Conservation (phyloP, 768 basidiomycete genomes). For the Hydnomerulius pinastri region DNA sequence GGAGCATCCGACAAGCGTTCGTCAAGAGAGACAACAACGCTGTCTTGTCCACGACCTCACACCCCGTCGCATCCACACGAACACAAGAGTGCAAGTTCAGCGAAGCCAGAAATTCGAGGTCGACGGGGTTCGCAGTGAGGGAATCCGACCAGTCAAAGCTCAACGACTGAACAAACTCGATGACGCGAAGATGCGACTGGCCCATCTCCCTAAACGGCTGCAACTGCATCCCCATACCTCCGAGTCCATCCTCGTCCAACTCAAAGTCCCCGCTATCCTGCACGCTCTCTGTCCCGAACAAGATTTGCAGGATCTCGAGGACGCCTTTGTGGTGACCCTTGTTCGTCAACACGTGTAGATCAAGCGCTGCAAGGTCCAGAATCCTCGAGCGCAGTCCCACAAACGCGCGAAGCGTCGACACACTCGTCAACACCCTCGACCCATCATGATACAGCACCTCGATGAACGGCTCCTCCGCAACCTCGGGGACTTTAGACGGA, state of each 20-base stretch:
- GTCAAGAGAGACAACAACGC: slow-evolving; percentile 72
- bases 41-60: slow-evolving; percentile 78
- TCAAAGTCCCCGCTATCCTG: slow-evolving; percentile 39
- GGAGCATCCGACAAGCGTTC: slow-evolving; percentile 57
- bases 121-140: slow-evolving; percentile 54
- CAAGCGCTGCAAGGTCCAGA: slow-evolving; percentile 83
- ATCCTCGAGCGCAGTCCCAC: slow-evolving; percentile 82
- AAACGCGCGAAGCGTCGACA: slow-evolving; percentile 70
- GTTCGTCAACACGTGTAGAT: slow-evolving; percentile 83
- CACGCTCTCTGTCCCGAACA: slow-evolving; percentile 69
- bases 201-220: slow-evolving; percentile 70
- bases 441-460: slow-evolving; percentile 74
- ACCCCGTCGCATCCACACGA: slow-evolving; percentile 67
- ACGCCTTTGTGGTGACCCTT: slow-evolving; percentile 76
- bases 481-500: slow-evolving; percentile 62
- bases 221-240: slow-evolving; percentile 36
- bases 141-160: slow-evolving; percentile 89
- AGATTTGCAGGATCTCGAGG: slow-evolving; percentile 71
- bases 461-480: slow-evolving; percentile 46
- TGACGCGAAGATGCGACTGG: slow-evolving; percentile 81
- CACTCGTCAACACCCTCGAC: slow-evolving; percentile 64
- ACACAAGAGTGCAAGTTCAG: slow-evolving; percentile 73
- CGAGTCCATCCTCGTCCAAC: slow-evolving; percentile 44
- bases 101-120: slow-evolving; percentile 63
- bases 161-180: slow-evolving; percentile 86